Base-by-base conservation (phyloP, 192 early-diverging fungal genomes). In the Endogone sp. region DNA sequence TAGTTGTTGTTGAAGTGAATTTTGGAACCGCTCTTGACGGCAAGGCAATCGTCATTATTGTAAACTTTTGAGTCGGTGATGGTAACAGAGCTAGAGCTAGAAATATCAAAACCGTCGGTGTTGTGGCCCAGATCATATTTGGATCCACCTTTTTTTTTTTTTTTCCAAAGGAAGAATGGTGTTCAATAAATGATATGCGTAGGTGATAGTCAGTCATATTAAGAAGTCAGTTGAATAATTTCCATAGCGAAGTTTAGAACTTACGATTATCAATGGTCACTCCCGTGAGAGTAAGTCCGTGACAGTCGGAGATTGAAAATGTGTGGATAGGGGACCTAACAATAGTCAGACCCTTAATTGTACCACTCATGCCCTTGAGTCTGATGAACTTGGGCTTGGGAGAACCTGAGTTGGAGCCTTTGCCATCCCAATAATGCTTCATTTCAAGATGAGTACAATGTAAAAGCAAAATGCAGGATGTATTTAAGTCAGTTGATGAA, bases 41-140 rank as follows among this genome's bases (percentile, higher is more conserved):
- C 83, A 70, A 82, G 58, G 56, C 83, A 85, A 31, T 85, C 83
- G 60, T 85, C 83, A 64, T 75, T 75, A 63, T 85, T 85, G 57
- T 66, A 64, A 22, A 84, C 63, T 22, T 71, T 71, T 3, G 73
- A 64, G 32, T 72, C 64, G 2, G 24, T 57, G 60, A 85, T 79
- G 30, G 66, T 71, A 25, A 85, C 64, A 16, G 59, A 67, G 11
- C 56, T 70, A 29, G 77, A 73, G 58, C 56, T 66, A 4, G 31
- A 55, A 26, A 78, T 58, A 62, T 75, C 81, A 28, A 81, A 76
- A 9, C 67, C 81, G 25, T 83, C 81, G 1, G 81, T 83, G 26
- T 83, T 83, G 68, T 83, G 70, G 24, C 71, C 73, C 37, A 68
- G 66, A 25, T 60, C 6, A 49, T 1, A 49, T 49, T 49, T 49